Conservation (phyloP, 257 asterid species). For the Capsicum rhomboideum region DNA sequence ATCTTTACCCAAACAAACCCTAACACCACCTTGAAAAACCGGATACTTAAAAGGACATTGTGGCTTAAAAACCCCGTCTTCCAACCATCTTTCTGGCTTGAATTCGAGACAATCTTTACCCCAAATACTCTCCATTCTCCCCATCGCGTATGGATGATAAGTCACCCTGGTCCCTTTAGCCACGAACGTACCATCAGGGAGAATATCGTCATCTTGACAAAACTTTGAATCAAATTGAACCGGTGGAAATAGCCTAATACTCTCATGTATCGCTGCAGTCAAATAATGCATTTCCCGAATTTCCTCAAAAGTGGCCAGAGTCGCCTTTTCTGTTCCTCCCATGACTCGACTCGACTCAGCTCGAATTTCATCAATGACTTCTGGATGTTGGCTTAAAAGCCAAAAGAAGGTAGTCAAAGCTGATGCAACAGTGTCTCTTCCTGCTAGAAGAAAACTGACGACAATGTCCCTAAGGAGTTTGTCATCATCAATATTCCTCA, state of each 20-base stretch:
- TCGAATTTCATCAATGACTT: slow-evolving; percentile 8
- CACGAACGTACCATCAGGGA: slow-evolving; percentile 50
- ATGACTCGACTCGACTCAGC: slow-evolving; percentile 27
- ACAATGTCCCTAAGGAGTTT: slow-evolving; percentile 58
- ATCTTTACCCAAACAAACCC: slow-evolving; percentile 43
- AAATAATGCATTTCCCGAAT: slow-evolving; percentile 43
- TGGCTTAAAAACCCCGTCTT: slow-evolving; percentile 18
- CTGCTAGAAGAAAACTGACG: slow-evolving; percentile 64
- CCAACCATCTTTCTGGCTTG: slow-evolving; percentile 37
- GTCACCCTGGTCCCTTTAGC: slow-evolving; percentile 34
- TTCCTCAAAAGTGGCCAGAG: slow-evolving; percentile 18
- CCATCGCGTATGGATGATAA: slow-evolving; percentile 45
- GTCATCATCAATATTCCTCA: slow-evolving; percentile 36
- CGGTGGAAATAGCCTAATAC: slow-evolving; percentile 67
- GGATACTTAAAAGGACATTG: slow-evolving; percentile 41
- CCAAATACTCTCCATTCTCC: slow-evolving; percentile 37
- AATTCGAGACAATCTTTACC: slow-evolving; percentile 30
- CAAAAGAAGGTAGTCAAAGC: slow-evolving; percentile 60
- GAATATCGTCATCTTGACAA: slow-evolving; percentile 39
- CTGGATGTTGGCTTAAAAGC: slow-evolving; percentile 23
- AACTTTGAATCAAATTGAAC: slow-evolving; percentile 82
- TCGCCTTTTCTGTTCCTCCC: slow-evolving; percentile 3
- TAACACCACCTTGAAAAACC: slow-evolving; percentile 36
- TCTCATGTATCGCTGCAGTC: slow-evolving; percentile 63
- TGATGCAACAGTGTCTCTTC: slow-evolving; percentile 69